Conservation (phyloP, 208 protist genomes). For the Leishmania gerbilli region DNA sequence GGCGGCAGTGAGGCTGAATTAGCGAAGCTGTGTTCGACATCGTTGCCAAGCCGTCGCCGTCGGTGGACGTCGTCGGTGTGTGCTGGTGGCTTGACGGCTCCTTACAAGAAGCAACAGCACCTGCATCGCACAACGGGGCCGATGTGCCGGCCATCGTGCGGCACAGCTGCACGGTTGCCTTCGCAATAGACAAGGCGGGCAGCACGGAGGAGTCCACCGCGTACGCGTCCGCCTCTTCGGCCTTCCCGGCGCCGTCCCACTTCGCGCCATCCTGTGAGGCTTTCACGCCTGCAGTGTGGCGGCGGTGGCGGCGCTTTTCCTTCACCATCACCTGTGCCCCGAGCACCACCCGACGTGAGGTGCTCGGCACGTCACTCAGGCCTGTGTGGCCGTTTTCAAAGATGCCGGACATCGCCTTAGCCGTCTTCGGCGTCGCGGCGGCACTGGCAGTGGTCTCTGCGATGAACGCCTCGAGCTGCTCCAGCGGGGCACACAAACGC, state of each 20-base stretch:
- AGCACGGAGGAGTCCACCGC: not conserved
- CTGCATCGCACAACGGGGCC: not conserved
- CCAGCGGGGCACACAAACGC: constrained; percentile 23
- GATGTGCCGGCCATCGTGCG: constrained; percentile 8
- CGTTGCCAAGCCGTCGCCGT: not conserved
- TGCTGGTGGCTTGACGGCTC: not conserved
- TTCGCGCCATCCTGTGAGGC: not conserved
- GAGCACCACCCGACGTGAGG: constrained; percentile 12
- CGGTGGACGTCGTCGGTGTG: not conserved
- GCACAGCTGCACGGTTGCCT: constrained; percentile 24
- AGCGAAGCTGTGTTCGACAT: not conserved
- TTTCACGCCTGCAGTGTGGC: not conserved
- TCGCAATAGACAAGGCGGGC: constrained; percentile 10
- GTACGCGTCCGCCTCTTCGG: not conserved
- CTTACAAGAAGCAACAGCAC: not conserved
- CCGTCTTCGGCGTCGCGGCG: not conserved
- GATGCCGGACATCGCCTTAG: not conserved
- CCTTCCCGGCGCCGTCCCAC: not conserved
- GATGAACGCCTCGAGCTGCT: constrained; percentile 22
- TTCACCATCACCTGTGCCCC: constrained; percentile 22
- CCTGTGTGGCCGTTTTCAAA: constrained; percentile 3
- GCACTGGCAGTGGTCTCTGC: constrained; percentile 17
- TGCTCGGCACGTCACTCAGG: not conserved
- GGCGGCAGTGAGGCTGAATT: not conserved
- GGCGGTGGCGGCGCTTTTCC: constrained; percentile 21